These are phyloP conservation scores for Agaricus blazei DNA, from an alignment of 768 basidiomycete species.

Conservation along the genomic window DNA sequence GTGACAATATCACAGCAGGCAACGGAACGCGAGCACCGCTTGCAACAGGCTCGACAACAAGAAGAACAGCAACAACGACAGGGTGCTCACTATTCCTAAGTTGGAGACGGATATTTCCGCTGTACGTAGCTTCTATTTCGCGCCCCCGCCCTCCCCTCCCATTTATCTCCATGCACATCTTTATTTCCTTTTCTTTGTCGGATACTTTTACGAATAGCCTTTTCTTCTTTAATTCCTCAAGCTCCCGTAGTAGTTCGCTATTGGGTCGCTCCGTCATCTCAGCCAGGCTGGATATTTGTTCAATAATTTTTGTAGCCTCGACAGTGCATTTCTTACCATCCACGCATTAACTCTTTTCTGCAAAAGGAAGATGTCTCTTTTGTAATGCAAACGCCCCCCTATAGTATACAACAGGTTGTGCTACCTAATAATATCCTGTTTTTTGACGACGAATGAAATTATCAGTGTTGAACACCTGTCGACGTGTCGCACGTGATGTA, in stretches of 20 bases:
- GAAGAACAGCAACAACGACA: conserved; percentile 3
- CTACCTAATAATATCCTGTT: conserved; percentile 4
- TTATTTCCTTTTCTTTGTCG: conserved; percentile 12
- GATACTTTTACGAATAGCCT: conserved; percentile 15
- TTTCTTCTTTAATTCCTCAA: conserved; percentile 7
- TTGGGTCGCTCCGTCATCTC: conserved; percentile 1
- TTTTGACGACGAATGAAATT: too few species aligned
- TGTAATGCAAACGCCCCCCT: conserved; percentile 6
- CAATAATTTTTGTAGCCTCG: conserved; percentile 2
- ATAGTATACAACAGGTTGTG: conserved; percentile 3
- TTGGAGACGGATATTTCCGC: background rate
- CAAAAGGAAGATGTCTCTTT: background rate
- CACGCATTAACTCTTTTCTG: conserved; percentile 1
- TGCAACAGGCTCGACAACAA: conserved; percentile 19
- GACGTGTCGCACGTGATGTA: conserved; percentile 3
- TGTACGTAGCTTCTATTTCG: too few species aligned
- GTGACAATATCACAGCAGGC: conserved; percentile 82
- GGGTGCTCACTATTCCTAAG: background rate
- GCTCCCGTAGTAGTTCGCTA: background rate
- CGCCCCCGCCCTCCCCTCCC: background rate
- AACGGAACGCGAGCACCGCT: conserved; percentile 59
- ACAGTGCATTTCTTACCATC: conserved; percentile 6
- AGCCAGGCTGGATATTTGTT: conserved; percentile 8
- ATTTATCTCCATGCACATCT: conserved; percentile 12
- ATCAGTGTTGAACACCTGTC: background rate